Evolutionary conservation across 2,329 filamentous ascomycete genomes (phyloP), one percentile per base, ranked within the genome.

Genomic region (Pezicula rhizophila): DNA sequence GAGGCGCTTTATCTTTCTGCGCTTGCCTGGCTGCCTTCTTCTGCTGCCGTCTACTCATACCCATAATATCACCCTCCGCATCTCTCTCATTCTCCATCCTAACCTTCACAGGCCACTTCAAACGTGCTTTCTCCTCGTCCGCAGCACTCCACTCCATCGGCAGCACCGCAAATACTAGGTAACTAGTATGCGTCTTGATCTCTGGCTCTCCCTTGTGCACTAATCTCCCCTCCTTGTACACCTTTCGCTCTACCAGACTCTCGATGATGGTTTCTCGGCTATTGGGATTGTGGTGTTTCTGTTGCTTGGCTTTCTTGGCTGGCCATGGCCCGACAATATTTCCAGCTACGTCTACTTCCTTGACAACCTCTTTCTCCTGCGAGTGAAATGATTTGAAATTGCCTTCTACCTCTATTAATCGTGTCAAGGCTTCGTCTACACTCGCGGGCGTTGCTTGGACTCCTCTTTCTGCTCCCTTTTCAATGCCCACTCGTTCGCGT

Each of bases 181-280:
- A 99, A n/a, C 87, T 93, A 0, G 93, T 99, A 68, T 99, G 93
- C 7, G 88, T 93, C 76, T 96, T 96, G 52, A 97, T 72, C 62
- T 99, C 93, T 0, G 83, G 73, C 70, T 99, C 93, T 0, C 87
- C 83, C 20, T 89, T 79, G 60, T 95, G 89, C 26, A 89, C 77
- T 37, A 97, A 63, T 25, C 81, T 79, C 1, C 93, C 93, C 52
- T 91, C 80, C 63, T 86, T 80, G 71, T 84, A 95, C 1, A 78
- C 66, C 53, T 87, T 82, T 41, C 67, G 65, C 49, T 66, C 64
- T 41, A 65, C 52, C 39, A 66, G 51, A 43, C 58, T 62, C 51
- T 62, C 58, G 12, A 66, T 46, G 42, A 63, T 54, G 46, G 58
- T 66, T 28, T 64, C 57, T 35, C 62, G 53, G 12, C 55, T 64